Evolutionary conservation across 2,329 filamentous ascomycete genomes (phyloP).

Genomic region (Whalleya microplaca): DNA sequence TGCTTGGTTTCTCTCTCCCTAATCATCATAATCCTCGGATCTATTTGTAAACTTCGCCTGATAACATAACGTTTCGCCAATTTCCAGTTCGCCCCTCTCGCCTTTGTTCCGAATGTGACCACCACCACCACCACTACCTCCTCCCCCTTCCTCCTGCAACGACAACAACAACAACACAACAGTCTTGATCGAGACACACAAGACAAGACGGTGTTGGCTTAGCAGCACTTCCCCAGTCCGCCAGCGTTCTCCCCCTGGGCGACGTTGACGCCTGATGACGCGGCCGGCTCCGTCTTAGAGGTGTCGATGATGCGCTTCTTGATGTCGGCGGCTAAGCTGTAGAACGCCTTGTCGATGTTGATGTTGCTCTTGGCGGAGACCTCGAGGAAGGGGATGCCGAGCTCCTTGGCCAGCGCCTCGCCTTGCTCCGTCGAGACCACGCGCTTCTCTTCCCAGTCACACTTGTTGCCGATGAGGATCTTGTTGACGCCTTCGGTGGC

Average conservation of each 20-base stretch:
- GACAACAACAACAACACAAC: too few relatives aligned
- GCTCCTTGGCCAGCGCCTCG: constrained; percentile 90
- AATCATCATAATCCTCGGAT: constrained; percentile 24
- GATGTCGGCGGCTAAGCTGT: constrained; percentile 91
- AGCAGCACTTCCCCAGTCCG: constrained; percentile 76
- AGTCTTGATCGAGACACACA: too few relatives aligned
- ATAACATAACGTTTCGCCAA: constrained; percentile 22
- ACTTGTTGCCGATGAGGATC: constrained; percentile 99
- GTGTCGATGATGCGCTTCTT: constrained; percentile 98
- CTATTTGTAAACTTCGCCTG: constrained; percentile 23
- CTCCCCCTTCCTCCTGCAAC: too few relatives aligned
- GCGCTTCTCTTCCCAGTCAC: constrained; percentile 99
- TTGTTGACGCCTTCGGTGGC: constrained; percentile 99
- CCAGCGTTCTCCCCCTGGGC: constrained; percentile 62
- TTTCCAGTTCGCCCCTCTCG: constrained; percentile 7
- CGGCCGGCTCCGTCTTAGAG: constrained; percentile 72
- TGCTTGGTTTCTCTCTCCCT: constrained; percentile 13
- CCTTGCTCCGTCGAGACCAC: constrained; percentile 91
- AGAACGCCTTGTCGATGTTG: constrained; percentile 99
- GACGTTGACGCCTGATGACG: constrained; percentile 68
- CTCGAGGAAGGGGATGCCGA: constrained; percentile 97
- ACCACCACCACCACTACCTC: too few relatives aligned
- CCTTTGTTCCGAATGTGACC: neutral
- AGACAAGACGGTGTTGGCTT: constrained; percentile 38
- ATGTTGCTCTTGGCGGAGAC: constrained; percentile 99